A percentile compares a stretch with the other conserved stretches of the same genome.
phyloP scores from a whole-genome alignment of 164 flowering plant species.

The Nymphaea colorata region DNA sequence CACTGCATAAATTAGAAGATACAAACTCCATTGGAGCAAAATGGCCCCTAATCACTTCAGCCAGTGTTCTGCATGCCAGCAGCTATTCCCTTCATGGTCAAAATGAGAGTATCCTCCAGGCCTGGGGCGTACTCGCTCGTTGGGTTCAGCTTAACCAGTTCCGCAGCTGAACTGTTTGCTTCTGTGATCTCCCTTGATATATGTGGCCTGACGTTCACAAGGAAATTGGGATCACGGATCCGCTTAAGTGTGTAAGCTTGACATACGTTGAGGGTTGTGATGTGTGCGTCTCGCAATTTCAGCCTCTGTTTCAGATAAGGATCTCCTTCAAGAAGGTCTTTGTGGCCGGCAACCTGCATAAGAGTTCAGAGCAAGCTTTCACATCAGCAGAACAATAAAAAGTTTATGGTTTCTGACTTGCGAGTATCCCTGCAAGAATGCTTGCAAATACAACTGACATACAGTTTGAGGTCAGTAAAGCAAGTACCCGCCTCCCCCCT shows the following conservation, averaged over 20 bases:
- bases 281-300: conserved; percentile 79
- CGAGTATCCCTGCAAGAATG: neutral
- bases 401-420: neutral
- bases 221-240: conserved; percentile 75
- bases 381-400: neutral
- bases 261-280: conserved; percentile 80
- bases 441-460: neutral
- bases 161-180: conserved; percentile 57
- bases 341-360: conserved; percentile 81
- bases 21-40: no score
- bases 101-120: conserved; percentile 93
- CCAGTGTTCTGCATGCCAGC: conserved; percentile 99
- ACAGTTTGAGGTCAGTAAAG: neutral
- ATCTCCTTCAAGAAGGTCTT: conserved; percentile 90
- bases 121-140: conserved; percentile 98
- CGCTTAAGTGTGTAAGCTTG: conserved; percentile 92
- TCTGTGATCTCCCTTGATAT: conserved; percentile 63
- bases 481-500: no score
- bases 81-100: conserved; percentile 99
- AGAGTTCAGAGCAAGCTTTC: neutral
- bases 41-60: conserved; percentile 9
- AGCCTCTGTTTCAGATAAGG: conserved; percentile 91
- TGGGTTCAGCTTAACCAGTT: conserved; percentile 78
- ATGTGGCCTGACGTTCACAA: conserved; percentile 64
- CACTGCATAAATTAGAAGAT: no score